Evolutionary conservation across 2,329 filamentous ascomycete species (phyloP).

Genomic region (Delphinella strobiligena): DNA sequence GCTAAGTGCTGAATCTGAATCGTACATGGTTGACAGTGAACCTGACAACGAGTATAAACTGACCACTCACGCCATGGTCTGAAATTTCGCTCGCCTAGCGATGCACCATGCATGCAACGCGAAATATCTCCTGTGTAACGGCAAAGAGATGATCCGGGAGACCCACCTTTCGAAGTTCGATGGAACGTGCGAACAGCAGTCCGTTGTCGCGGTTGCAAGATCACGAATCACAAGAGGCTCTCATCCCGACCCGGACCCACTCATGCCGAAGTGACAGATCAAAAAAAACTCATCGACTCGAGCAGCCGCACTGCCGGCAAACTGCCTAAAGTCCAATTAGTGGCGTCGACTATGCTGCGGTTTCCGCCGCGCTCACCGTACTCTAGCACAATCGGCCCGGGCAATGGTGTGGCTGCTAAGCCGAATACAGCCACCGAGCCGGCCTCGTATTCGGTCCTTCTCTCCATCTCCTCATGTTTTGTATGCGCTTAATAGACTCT

Average conservation of each 20-base stretch:
- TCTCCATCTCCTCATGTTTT: conserved; percentile 1
- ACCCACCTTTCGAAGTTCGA: not conserved
- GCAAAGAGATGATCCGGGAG: not conserved
- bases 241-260: not conserved
- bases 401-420: not conserved
- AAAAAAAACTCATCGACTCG: no score
- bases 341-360: not conserved
- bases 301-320: no score
- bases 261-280: no score
- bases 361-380: not conserved
- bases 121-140: no score
- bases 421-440: not conserved
- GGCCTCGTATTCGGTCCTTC: conserved; percentile 5
- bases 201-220: not conserved
- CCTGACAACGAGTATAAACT: no score
- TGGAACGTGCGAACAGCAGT: not conserved
- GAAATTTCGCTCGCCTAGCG: no score
- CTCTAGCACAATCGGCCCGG: not conserved
- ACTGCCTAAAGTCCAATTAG: no score
- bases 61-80: no score
- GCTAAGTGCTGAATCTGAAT: no score
- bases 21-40: no score
- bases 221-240: not conserved
- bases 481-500: conserved; percentile 1
- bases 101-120: no score